A percentile compares a stretch with the other conserved stretches of the same genome.
Evolutionary conservation across 2,329 filamentous ascomycete genomes (phyloP).

Genomic region (Cercospora nicotianae): DNA sequence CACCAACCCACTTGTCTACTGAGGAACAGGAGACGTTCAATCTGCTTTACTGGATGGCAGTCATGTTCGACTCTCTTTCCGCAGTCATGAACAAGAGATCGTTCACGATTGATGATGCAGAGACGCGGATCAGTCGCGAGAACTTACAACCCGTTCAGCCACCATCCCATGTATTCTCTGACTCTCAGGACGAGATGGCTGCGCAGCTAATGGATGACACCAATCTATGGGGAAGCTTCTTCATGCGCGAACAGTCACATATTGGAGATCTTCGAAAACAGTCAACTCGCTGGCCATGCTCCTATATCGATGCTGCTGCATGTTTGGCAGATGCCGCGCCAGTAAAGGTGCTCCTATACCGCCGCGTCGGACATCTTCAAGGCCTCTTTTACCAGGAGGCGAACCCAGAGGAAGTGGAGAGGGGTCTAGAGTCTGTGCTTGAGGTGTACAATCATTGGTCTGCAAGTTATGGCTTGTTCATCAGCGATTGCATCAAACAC

Average conservation of each 20-base stretch:
- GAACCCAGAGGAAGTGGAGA: constrained; percentile 14
- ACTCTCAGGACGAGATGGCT: not conserved
- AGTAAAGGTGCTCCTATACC: constrained; percentile 26
- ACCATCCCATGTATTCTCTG: not conserved
- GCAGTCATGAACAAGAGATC: constrained; percentile 23
- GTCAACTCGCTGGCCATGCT: constrained; percentile 24
- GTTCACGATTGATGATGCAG: constrained; percentile 21
- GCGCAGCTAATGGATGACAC: constrained; percentile 4
- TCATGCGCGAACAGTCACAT: constrained; percentile 20
- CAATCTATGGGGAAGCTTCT: constrained; percentile 24
- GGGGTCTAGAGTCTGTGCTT: constrained; percentile 18
- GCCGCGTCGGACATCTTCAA: constrained; percentile 22
- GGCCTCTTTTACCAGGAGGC: constrained; percentile 22
- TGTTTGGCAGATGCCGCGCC: constrained; percentile 26
- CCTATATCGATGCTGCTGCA: constrained; percentile 23
- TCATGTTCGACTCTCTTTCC: constrained; percentile 28
- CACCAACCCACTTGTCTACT: constrained; percentile 17
- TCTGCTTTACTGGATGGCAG: constrained; percentile 26
- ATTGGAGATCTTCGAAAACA: constrained; percentile 20
- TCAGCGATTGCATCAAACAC: constrained; percentile 23
- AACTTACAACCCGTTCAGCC: not conserved
- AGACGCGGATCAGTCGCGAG: constrained; percentile 17
- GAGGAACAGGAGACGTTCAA: constrained; percentile 22
- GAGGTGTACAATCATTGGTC: constrained; percentile 27
- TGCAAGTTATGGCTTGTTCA: constrained; percentile 23